Evolutionary conservation across 768 basidiomycete genomes (phyloP).

Genomic region (Suillus paluster): DNA sequence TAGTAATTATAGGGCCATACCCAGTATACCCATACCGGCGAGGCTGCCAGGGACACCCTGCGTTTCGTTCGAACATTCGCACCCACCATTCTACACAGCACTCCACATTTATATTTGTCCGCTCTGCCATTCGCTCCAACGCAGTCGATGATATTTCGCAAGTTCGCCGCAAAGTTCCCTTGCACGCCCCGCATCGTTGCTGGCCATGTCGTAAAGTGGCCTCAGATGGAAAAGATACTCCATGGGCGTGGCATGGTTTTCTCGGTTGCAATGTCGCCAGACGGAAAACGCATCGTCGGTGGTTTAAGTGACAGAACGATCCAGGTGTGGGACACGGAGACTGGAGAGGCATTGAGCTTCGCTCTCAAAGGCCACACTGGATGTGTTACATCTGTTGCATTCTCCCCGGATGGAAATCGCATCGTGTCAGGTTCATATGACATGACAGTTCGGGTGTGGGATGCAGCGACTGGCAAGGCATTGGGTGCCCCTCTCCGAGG

Average conservation of each 20-base stretch:
- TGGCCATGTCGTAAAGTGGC: not conserved
- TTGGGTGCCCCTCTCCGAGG: not conserved
- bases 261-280: no score
- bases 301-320: conserved; percentile 14
- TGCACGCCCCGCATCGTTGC: not conserved
- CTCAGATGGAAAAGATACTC: not conserved
- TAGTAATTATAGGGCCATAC: not conserved
- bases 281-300: conserved; percentile 6
- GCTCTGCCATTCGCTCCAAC: conserved; percentile 26
- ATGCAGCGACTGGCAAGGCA: not conserved
- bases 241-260: no score
- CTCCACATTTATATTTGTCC: conserved; percentile 30
- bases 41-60: conserved; percentile 7
- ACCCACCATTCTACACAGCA: conserved; percentile 17
- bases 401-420: conserved; percentile 8
- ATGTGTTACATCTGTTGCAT: not conserved
- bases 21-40: not conserved
- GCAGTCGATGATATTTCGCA: conserved; percentile 20
- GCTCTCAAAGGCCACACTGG: conserved; percentile 7
- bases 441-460: conserved; percentile 17
- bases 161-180: conserved; percentile 17
- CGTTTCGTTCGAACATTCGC: conserved; percentile 19
- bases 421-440: conserved; percentile 18
- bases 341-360: conserved; percentile 3
- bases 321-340: conserved; percentile 1